Base-by-base conservation (phyloP, 2,329 filamentous ascomycete genomes). In the Eurotiales sp. region DNA sequence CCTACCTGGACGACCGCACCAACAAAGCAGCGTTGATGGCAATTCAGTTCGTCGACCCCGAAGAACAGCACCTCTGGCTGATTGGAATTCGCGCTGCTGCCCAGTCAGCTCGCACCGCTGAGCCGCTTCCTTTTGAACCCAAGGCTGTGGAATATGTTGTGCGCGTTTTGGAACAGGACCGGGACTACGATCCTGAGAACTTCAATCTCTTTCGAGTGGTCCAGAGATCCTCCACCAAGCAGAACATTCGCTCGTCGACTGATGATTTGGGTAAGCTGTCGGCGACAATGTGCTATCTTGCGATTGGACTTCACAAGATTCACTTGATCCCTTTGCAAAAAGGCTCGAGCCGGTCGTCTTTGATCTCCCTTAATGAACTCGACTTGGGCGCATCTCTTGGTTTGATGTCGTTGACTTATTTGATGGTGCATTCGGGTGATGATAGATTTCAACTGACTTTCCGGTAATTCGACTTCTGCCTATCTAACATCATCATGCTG, bases 201-300 rank as follows among this genome's bases (percentile, higher is more conserved):
- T 87, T 87, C 64, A 79, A 80, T 55, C 80, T 88, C 59, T 88
- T 85, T 70, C 82, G 84, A 55, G 83, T 86, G 8, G 82, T 87
- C 22, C 80, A 85, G 61, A 78, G 84, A 55, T 75, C 79, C n/a
- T 69, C 76, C 11, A 73, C 74, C 57, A 85, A 84, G 66, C 72
- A 75, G 15, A 70, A 72, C 27, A 72, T 74, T 29, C 73, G 80
- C 49, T 77, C 82, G 3, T 85, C 85, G 7, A 79, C 80, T 14
- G 85, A 88, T 53, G 85, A 88, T 58, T 65, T 87, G 39, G 76
- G 81, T 44, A 87, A 87, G 61, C 68, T 84, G 23, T 78, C 78
- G 34, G 82, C 83, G 8, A 82, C 79, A 8, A 79, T 86, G 21
- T 87, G 81, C 66, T 87, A 87, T 62, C 75, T 88, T 55, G 84